Percentiles rank a stretch among this genome's conserved stretches.
These are phyloP conservation scores for Saccharomycopsis sp. DNA, from an alignment of 805 yeast species.

Conservation along the genomic window DNA sequence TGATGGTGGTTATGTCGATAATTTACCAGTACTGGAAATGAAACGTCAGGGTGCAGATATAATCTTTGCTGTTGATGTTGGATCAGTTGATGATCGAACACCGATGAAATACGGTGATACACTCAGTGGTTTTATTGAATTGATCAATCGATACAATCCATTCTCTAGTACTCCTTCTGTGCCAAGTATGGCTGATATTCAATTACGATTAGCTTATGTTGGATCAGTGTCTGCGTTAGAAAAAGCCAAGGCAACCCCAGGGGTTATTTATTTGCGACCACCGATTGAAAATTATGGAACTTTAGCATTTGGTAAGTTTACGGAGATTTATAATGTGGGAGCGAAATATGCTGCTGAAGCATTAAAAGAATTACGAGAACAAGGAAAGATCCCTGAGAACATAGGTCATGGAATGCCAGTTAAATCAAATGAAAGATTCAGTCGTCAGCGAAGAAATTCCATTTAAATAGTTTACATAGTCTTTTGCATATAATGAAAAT, in stretches of 20 bases:
- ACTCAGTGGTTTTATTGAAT: conserved; percentile 85
- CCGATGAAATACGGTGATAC: conserved; percentile 92
- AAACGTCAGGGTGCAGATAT: conserved; percentile 78
- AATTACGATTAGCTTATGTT: conserved; percentile 86
- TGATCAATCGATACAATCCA: conserved; percentile 82
- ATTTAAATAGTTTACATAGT: conserved; percentile 31
- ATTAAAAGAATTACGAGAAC: conserved; percentile 44
- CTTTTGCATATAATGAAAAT: no score
- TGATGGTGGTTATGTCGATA: conserved; percentile 96
- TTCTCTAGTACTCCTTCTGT: conserved; percentile 81
- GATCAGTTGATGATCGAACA: conserved; percentile 86
- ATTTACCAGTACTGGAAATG: conserved; percentile 90
- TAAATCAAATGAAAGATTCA: conserved; percentile 28
- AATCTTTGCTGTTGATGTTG: conserved; percentile 92
- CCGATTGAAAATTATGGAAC: conserved; percentile 92
- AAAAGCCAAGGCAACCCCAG: conserved; percentile 74
- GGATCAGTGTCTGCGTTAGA: conserved; percentile 92
- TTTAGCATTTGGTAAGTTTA: conserved; percentile 85
- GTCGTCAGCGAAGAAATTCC: conserved; percentile 56
- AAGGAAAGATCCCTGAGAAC: conserved; percentile 52
- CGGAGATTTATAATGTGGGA: conserved; percentile 82
- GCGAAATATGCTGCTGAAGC: conserved; percentile 58
- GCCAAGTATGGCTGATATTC: conserved; percentile 94
- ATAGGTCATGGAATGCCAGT: conserved; percentile 41
- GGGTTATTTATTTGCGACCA: conserved; percentile 83